Evolutionary conservation across 768 basidiomycete species (phyloP).

Genomic region (Piloderma croceum): DNA sequence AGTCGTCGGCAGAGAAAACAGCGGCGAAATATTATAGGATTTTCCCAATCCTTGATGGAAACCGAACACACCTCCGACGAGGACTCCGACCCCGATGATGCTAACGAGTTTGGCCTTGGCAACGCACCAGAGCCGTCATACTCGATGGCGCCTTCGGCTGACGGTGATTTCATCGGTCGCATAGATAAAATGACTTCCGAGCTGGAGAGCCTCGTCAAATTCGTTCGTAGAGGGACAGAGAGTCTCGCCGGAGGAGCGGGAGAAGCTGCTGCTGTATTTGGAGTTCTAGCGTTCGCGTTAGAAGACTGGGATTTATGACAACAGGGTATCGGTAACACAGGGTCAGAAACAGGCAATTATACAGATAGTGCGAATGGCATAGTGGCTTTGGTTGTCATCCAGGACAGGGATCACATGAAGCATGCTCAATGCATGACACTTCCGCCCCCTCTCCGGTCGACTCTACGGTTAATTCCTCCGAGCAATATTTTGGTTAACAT

Average conservation of each 20-base stretch:
- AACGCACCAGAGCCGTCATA: constrained; percentile 33
- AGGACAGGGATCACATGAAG: too few relatives aligned
- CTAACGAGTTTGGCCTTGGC: constrained; percentile 20
- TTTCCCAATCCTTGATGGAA: constrained; percentile 35
- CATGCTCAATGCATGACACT: too few relatives aligned
- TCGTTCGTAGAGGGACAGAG: constrained; percentile 65
- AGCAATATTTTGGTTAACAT: constrained; percentile 57
- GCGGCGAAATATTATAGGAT: constrained; percentile 56
- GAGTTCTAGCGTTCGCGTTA: constrained; percentile 66
- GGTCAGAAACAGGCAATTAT: too few relatives aligned
- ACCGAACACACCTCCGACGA: constrained; percentile 39
- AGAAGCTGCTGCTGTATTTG: constrained; percentile 59
- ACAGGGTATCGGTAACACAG: too few relatives aligned
- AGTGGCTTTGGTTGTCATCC: too few relatives aligned
- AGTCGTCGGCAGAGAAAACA: constrained; percentile 54
- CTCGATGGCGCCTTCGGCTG: constrained; percentile 33
- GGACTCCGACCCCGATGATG: constrained; percentile 40
- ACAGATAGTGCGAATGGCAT: too few relatives aligned
- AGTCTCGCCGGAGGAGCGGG: constrained; percentile 56
- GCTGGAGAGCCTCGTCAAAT: constrained; percentile 65
- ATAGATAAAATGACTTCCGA: constrained; percentile 64
- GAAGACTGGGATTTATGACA: constrained; percentile 70
- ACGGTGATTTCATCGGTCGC: constrained; percentile 42
- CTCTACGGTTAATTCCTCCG: constrained; percentile 55
- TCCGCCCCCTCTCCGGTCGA: neutral